Percentiles rank a stretch among this genome's conserved stretches.
phyloP scores from a whole-genome alignment of 164 flowering plant species.

The grape (Vitis vinifera) region ASM3070453v1 NC_081807.1:5559501-5560000 shows the following conservation, averaged over 20 bases:
- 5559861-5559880: conserved; percentile 79
- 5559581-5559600: not conserved
- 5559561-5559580: not conserved
- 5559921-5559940: conserved; percentile 26
- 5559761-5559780: conserved; percentile 79
- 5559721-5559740: conserved; percentile 58
- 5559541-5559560: not conserved
- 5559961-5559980: not conserved
- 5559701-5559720: conserved; percentile 10
- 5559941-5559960: not conserved
- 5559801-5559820: conserved; percentile 99
- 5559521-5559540: conserved; percentile 3
- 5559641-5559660: too few species aligned
- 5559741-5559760: conserved; percentile 68
- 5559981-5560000: conserved; percentile 30
- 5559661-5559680: not conserved
- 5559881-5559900: conserved; percentile 93
- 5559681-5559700: not conserved
- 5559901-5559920: conserved; percentile 53
- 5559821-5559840: conserved; percentile 88
- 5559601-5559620: too few species aligned
- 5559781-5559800: conserved; percentile 70
- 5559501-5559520: conserved; percentile 36
- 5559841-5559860: conserved; percentile 80
- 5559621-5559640: too few species aligned